These are phyloP conservation scores for Penicillium polonicum DNA, from an alignment of 2,329 filamentous ascomycete species.

Conservation along the genomic window DNA sequence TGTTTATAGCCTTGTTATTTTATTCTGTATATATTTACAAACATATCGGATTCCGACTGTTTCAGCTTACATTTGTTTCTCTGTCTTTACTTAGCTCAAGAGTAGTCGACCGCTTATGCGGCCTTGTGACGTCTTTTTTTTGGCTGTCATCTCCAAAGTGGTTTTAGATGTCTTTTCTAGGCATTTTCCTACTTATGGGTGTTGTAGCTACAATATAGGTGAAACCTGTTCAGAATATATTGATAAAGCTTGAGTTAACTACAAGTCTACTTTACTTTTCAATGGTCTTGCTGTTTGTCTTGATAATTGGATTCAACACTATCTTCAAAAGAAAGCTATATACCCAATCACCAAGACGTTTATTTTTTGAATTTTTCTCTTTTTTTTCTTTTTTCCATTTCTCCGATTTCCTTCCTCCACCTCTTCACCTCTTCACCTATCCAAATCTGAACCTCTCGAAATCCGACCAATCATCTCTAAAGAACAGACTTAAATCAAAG, in stretches of 20 bases:
- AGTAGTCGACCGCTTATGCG: too few species aligned
- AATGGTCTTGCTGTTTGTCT: background rate
- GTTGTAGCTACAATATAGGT: too few species aligned
- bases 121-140: too few species aligned
- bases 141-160: too few species aligned
- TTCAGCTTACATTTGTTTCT: background rate
- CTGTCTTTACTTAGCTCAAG: background rate
- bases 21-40: constrained; percentile 5
- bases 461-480: background rate
- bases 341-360: background rate
- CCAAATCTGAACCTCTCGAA: too few species aligned
- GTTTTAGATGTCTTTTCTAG: too few species aligned
- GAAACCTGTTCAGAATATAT: too few species aligned
- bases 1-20: constrained; percentile 1
- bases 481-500: constrained; percentile 9
- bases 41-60: background rate
- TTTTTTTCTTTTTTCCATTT: background rate
- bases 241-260: background rate
- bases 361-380: background rate
- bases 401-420: background rate
- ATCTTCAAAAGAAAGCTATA: background rate
- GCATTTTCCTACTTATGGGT: too few species aligned
- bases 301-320: background rate
- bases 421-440: background rate
- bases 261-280: background rate